Evolutionary conservation across 495 filamentous ascomycete species (phyloP).

Genomic region (Penicillium cosmopolitanum): DNA sequence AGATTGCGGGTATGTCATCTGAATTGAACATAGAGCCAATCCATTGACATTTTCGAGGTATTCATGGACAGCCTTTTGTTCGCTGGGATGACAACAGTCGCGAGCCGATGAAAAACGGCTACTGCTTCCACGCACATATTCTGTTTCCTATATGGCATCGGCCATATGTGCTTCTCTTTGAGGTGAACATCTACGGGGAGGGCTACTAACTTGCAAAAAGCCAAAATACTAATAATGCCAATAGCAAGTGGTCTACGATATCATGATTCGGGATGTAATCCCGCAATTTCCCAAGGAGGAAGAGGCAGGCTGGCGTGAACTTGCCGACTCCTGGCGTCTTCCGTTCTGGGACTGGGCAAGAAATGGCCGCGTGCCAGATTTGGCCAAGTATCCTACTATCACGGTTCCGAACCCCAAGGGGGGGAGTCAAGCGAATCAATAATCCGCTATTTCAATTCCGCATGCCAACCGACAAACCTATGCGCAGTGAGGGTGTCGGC

Average conservation of each 20-base stretch:
- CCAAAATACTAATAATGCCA: not conserved
- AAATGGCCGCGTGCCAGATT: constrained; percentile 37
- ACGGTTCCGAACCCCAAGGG: constrained; percentile 26
- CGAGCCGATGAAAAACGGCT: constrained; percentile 29
- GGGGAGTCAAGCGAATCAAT: constrained; percentile 15
- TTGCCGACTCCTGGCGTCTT: constrained; percentile 51
- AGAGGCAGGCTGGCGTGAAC: constrained; percentile 34
- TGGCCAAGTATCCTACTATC: constrained; percentile 38
- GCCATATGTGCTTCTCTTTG: constrained; percentile 49
- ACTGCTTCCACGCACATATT: constrained; percentile 34
- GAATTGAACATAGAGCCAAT: not conserved
- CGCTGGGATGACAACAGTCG: constrained; percentile 39
- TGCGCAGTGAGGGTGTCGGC: constrained; percentile 10
- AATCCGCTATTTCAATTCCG: constrained; percentile 36
- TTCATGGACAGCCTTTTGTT: constrained; percentile 48
- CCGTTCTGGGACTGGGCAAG: constrained; percentile 64
- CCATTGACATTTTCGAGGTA: constrained; percentile 14
- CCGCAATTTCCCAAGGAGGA: constrained; percentile 25
- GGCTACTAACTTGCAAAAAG: not conserved
- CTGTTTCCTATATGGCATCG: constrained; percentile 54
- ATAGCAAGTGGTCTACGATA: constrained; percentile 33
- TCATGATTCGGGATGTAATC: constrained; percentile 32
- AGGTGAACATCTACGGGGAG: constrained; percentile 27
- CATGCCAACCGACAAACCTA: constrained; percentile 15
- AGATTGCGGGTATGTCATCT: constrained; percentile 28